Base-by-base conservation (phyloP, 2,329 filamentous ascomycete genomes). In the Sphaerulina vaccinii region DNA sequence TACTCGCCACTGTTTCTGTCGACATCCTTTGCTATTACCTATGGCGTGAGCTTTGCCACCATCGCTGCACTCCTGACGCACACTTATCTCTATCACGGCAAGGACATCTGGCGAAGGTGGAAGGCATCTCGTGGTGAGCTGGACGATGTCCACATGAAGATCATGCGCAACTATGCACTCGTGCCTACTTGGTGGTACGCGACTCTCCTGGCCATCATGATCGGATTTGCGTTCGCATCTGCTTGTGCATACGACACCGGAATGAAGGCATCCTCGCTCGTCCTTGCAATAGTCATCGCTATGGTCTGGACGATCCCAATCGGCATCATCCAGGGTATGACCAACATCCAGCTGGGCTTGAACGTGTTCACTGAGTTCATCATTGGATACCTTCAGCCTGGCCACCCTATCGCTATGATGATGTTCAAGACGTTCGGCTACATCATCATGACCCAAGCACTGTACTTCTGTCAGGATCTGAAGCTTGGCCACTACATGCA, bases 291-390 rank as follows among this genome's bases (percentile, higher is more conserved):
- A 1, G 82, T 76, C 35, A 89, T 95, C 49, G 90, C 88, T 56
- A 82, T 84, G 19, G 70, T 90, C 44, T 85, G 93, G 56, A 95
- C 93, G 71, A 90, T 95, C 55, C 90, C 90, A 6, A 92, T 93
- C 57, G 89, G 90, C 57, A 95, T 95, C 65, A 87, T 95, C 64
- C 93, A 92, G 86, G 90, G 89, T 18, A 89, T 95, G 60, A 95
- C 90, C 13, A 95, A 93, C 68, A 62, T 62, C 16, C 54, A 59
- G 23, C 52, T 62, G 4, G 56, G 57, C 18, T 37, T 65, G 24
- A 63, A 65, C 29, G 61, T 65, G 16, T 58, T 64, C 46, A 57
- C 57, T 3, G 57, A 59, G 32, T 54, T 60, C 43, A 56, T 62
- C 29, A 54, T 60, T 19, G 58, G 59, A 21, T 62, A 60, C 33